Base-by-base conservation (phyloP, 2,329 filamentous ascomycete genomes). In the Trichoderma polysporum region DNA sequence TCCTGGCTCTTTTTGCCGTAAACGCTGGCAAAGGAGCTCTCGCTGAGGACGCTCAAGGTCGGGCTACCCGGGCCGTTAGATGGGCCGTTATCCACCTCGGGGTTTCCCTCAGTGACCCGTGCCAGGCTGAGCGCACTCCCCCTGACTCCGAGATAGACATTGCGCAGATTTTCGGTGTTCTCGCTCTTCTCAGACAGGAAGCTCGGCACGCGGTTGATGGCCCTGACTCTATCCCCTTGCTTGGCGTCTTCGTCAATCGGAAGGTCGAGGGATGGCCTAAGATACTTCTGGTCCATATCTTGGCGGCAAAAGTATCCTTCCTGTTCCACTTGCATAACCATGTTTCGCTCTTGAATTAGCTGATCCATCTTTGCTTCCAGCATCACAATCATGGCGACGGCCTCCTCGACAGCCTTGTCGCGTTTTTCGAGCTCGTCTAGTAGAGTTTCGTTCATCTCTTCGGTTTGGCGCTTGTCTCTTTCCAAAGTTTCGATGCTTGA, bases 321-420 rank as follows among this genome's bases (percentile, higher is more conserved):
- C 4, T 76, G 77, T 58, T 87, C 84, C 13, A 87, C 78, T 35
- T 80, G 81, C 37, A 81, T 81, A 9, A 85, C 82, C 76, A 85
- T 84, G 67, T 83, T 80, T 33, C 84, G 80, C 70, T 89, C 87
- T 56, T 78, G 78, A 13, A 84, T 73, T 33, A 88, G 76, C 66
- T 83, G 80, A 33, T 87, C 84, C 1, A 89, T 76, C 69, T 83
- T 83, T 6, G 86, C 84, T 74, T 92, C 90, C 17, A 91, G 78
- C 27, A 81, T 80, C 59, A 90, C 85, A 69, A 92, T 92, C 80
- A 91, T 87, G 31, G 84, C 82, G 6, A 91, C 88, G 3, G 90
- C 90, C 72, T 92, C 89, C 69, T 89, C 86, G 1, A 92, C 82
- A 4, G 90, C 90, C 73, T 88, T 88, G 75, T 92, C 90, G 19